Evolutionary conservation across 73 alveolate genomes (phyloP).

Genomic region (Tetrahymena malaccensis): DNA sequence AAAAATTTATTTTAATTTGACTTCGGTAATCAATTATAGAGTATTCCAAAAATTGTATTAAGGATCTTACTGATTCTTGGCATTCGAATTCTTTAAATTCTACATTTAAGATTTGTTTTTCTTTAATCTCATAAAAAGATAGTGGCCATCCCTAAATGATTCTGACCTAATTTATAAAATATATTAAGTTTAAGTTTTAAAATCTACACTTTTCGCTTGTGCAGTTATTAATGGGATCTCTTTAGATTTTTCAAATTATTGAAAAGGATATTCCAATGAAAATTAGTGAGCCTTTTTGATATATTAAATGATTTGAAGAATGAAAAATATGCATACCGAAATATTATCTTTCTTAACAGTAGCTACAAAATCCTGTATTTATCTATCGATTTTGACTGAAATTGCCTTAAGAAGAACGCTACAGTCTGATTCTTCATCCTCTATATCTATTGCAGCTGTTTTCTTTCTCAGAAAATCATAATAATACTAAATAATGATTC

Average conservation of each 20-base stretch:
- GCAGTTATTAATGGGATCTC: not conserved
- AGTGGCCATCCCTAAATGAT: not conserved
- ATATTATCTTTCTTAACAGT: constrained; percentile 13
- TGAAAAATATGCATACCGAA: not conserved
- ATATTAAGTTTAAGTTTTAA: not conserved
- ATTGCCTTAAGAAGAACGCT: constrained; percentile 1
- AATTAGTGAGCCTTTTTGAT: not conserved
- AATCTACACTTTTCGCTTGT: not conserved
- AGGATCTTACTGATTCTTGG: not conserved
- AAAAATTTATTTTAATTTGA: not conserved
- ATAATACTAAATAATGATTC: constrained; percentile 27
- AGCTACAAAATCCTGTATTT: not conserved
- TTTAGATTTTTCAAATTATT: too few species aligned
- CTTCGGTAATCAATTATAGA: not conserved
- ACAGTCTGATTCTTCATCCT: constrained; percentile 8
- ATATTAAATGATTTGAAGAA: not conserved
- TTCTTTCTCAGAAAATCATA: constrained; percentile 23
- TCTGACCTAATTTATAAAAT: not conserved
- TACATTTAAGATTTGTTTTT: not conserved
- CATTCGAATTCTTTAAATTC: not conserved
- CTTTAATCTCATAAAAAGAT: not conserved
- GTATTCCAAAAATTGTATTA: not conserved
- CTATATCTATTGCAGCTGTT: constrained; percentile 15
- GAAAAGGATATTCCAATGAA: not conserved
- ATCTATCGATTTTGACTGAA: constrained; percentile 4